Percentiles rank a stretch among this genome's conserved stretches.
Conservation (phyloP, 768 basidiomycete genomes). For the Suillus placidus region DNA sequence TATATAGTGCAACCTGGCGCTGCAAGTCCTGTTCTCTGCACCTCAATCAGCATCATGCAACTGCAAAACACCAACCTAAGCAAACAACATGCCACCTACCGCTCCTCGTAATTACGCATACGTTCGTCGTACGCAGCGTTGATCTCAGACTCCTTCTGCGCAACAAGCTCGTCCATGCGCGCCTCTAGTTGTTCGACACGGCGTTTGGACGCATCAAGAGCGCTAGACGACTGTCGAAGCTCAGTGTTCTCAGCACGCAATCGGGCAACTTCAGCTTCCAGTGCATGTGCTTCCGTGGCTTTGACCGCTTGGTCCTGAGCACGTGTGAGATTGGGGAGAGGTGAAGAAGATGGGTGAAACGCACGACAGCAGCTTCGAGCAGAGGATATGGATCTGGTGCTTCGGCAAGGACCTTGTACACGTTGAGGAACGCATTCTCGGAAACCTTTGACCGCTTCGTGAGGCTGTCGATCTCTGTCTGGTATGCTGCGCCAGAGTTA, state of each 20-base stretch:
- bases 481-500: slow-evolving; percentile 66
- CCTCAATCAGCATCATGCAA: background rate
- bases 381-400: slow-evolving; percentile 97
- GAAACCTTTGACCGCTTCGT: slow-evolving; percentile 90
- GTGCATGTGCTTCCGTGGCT: slow-evolving; percentile 73
- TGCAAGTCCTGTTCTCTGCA: slow-evolving; percentile 91
- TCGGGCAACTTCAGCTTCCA: slow-evolving; percentile 73
- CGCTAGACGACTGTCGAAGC: slow-evolving; percentile 70
- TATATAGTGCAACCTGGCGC: slow-evolving; percentile 86
- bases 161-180: slow-evolving; percentile 95
- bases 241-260: slow-evolving; percentile 83
- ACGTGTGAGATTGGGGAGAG: background rate
- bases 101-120: slow-evolving; percentile 93
- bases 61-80: background rate
- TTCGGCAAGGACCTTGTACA: slow-evolving; percentile 95
- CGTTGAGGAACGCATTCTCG: slow-evolving; percentile 95
- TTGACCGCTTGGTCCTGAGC: slow-evolving; percentile 90
- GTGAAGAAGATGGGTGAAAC: slow-evolving; percentile 23
- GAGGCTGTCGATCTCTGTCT: slow-evolving; percentile 93
- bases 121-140: slow-evolving; percentile 97
- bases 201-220: slow-evolving; percentile 71
- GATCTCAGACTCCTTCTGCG: slow-evolving; percentile 93
- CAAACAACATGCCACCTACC: slow-evolving; percentile 49
- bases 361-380: slow-evolving; percentile 89
- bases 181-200: slow-evolving; percentile 80